These are phyloP conservation scores for Digitaria exilis DNA, from an alignment of 202 grass and related monocot species.

Conservation along the genomic window DNA sequence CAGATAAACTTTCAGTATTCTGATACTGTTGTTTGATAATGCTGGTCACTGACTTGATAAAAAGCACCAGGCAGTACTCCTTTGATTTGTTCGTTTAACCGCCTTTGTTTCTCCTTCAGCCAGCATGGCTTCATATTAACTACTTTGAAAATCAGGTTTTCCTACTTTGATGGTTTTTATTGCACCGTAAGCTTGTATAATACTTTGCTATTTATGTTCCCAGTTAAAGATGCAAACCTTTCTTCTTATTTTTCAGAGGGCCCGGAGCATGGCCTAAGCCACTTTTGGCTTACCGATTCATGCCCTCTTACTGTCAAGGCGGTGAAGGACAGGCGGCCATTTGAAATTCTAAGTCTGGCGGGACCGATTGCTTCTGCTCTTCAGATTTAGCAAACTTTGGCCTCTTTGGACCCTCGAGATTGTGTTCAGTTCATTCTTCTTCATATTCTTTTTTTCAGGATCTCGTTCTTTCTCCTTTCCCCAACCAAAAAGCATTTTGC, in stretches of 20 bases:
- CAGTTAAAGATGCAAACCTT: constrained; percentile 20
- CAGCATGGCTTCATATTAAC: neutral
- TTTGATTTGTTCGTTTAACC: neutral
- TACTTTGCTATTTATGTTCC: neutral
- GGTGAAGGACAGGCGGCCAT: constrained; percentile 71
- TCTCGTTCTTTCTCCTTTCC: constrained; percentile 14
- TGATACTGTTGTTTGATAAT: neutral
- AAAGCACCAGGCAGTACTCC: neutral
- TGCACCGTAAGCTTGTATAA: no score
- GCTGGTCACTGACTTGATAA: neutral
- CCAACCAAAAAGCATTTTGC: neutral
- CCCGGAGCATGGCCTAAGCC: constrained; percentile 70
- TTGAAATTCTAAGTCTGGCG: constrained; percentile 92
- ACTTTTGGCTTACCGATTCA: constrained; percentile 98
- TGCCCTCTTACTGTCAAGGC: constrained; percentile 85
- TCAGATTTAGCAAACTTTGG: constrained; percentile 64
- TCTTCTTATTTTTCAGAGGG: constrained; percentile 61
- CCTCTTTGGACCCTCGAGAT: constrained; percentile 1
- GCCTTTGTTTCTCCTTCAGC: neutral
- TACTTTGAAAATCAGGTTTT: neutral
- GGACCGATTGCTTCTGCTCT: constrained; percentile 76
- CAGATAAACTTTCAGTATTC: neutral
- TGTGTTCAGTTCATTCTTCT: constrained; percentile 37
- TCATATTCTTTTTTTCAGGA: neutral
- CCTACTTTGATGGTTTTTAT: no score